A percentile compares a stretch with the other conserved stretches of the same genome.
phyloP scores from a whole-genome alignment of 1,139 yeast species.

The Saccharomycopsis hybrid region DNA sequence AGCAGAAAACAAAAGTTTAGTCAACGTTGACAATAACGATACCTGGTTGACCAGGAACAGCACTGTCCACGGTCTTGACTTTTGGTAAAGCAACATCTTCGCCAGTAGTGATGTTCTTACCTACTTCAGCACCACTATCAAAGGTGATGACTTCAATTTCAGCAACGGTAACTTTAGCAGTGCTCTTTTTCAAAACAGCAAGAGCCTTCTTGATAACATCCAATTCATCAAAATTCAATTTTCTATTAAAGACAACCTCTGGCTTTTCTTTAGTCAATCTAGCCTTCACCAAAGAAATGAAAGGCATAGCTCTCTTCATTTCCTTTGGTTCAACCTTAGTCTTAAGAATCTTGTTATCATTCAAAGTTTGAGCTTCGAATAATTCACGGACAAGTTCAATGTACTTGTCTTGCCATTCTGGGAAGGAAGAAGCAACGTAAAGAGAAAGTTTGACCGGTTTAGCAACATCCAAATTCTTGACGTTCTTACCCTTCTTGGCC shows the following conservation, averaged over 20 bases:
- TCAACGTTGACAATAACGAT: slow-evolving; percentile 31
- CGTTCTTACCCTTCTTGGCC: slow-evolving; percentile 83
- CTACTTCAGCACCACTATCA: slow-evolving; percentile 54
- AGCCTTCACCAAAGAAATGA: slow-evolving; percentile 77
- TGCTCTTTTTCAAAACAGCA: slow-evolving; percentile 52
- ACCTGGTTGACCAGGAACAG: slow-evolving; percentile 94
- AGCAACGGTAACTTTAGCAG: slow-evolving; percentile 54
- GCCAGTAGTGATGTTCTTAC: slow-evolving; percentile 62
- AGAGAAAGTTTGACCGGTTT: slow-evolving; percentile 69
- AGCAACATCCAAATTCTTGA: slow-evolving; percentile 63
- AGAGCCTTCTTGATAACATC: slow-evolving; percentile 54
- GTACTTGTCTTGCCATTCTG: slow-evolving; percentile 92
- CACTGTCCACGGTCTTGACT: slow-evolving; percentile 67
- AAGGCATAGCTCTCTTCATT: slow-evolving; percentile 97
- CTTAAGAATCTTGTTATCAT: slow-evolving; percentile 56
- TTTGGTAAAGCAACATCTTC: slow-evolving; percentile 58
- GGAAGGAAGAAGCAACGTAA: slow-evolving; percentile 76
- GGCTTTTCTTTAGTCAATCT: slow-evolving; percentile 67
- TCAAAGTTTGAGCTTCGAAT: slow-evolving; percentile 55
- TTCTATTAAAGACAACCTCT: slow-evolving; percentile 76
- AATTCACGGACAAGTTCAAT: slow-evolving; percentile 78
- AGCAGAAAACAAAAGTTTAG: background rate
- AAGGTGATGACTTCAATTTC: slow-evolving; percentile 54
- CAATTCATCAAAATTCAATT: slow-evolving; percentile 73
- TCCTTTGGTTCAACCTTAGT: slow-evolving; percentile 61